Base-by-base conservation (phyloP, 805 yeast genomes). In the Cyberlindnera maritima region DNA sequence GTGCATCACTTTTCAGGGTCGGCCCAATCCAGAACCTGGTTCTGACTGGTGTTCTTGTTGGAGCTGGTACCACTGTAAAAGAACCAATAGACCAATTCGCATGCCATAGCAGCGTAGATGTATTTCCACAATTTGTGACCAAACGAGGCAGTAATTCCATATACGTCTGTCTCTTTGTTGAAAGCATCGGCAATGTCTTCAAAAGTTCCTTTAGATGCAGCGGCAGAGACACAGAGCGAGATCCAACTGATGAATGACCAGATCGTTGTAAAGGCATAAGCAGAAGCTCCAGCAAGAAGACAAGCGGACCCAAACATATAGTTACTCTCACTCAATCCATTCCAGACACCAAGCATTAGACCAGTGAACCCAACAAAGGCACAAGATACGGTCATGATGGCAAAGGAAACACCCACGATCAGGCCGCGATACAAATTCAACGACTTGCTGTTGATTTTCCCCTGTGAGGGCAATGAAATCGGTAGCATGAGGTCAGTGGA, bases 101-200 rank as follows among this genome's bases (percentile, higher is more conserved):
- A 41, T 7, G 36, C 46, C 37, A 41, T 36, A 9, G 37, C 38
- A 11, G 17, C 40, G 14, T 28, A 41, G 11, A 46, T 38, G 25
- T 31, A 26, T 7, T n/a, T n/a, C 19, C 19, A 46, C 25, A 46
- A 31, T 11, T n/a, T 37, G 3, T 17, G 6, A 3, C 46, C 49
- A n/a, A 38, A 21, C 14, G 21, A 31, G 25, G 46, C 42, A 3
- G 28, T 33, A 14, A 46, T 37, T 7, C 49, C 49, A 23, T 46
- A 46, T n/a, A n/a, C n/a, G 12, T 29, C 36, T 2, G 31, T 31
- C 10, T 37, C 40, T 12, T 41, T 21, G 26, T 37, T 37, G 36
- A 41, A 41, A 14, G 43, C 45, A 6, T 25, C 31, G 29, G 43
- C 36, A 23, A 36, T 36, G 14, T 25, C 19, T 11, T 25, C 23